Conservation (phyloP, 768 basidiomycete genomes). For the Holtermannia corniformis region DNA sequence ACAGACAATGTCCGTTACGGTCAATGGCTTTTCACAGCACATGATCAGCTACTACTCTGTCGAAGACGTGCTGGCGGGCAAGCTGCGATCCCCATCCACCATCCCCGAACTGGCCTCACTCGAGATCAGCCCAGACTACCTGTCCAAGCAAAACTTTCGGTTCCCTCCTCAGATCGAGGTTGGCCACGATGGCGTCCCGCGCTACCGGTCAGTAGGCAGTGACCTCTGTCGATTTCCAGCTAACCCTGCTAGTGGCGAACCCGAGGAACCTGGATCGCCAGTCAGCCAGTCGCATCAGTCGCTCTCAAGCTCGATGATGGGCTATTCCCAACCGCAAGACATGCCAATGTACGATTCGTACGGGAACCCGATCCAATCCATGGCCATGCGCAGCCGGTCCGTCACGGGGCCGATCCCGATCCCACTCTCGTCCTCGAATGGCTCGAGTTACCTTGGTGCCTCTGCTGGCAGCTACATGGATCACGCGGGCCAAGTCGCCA, state of each 20-base stretch:
- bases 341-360: constrained; percentile 3
- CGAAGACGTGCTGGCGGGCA: constrained; percentile 79
- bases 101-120: constrained; percentile 76
- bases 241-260: constrained; percentile 6
- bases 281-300: constrained; percentile 5
- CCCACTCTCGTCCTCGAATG: constrained; percentile 6
- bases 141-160: constrained; percentile 83
- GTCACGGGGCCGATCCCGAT: constrained; percentile 16
- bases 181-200: constrained; percentile 67
- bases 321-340: background rate
- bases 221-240: background rate
- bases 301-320: constrained; percentile 2
- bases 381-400: constrained; percentile 8
- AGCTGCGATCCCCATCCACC: constrained; percentile 76
- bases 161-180: constrained; percentile 81
- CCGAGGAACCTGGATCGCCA: constrained; percentile 12
- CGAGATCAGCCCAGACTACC: constrained; percentile 75
- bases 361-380: constrained; percentile 4
- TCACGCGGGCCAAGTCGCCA: too few relatives aligned
- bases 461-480: constrained; percentile 4
- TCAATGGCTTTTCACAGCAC: constrained; percentile 76
- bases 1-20: constrained; percentile 84
- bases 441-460: constrained; percentile 1
- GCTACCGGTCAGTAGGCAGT: constrained; percentile 49
- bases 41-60: constrained; percentile 91